Percentiles rank a stretch among this genome's conserved stretches.
Conservation (phyloP, 2,329 filamentous ascomycete species). For the Scortechinia acanthostroma region DNA sequence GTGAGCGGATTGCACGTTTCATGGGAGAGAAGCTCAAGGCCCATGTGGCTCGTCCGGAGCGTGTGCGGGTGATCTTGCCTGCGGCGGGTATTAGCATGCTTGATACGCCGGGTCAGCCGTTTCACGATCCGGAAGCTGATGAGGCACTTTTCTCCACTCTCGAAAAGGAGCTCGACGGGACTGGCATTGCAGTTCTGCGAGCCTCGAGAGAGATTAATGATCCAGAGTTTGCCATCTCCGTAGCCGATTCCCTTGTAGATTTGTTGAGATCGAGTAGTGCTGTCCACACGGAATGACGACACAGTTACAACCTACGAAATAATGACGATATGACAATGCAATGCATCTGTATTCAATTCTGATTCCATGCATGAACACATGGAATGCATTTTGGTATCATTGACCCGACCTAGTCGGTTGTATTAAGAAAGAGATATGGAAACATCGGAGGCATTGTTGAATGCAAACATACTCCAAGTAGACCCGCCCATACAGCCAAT, state of each 20-base stretch:
- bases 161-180: constrained; percentile 27
- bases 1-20: constrained; percentile 32
- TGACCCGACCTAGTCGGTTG: too few species aligned
- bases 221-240: constrained; percentile 28
- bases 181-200: constrained; percentile 28
- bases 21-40: constrained; percentile 35
- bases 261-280: too few species aligned
- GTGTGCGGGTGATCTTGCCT: constrained; percentile 40
- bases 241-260: constrained; percentile 22
- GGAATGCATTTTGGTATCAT: too few species aligned
- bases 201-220: constrained; percentile 36
- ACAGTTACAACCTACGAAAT: background rate
- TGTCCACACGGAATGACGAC: too few species aligned
- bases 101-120: constrained; percentile 31
- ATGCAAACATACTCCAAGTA: background rate
- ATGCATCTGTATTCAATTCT: too few species aligned
- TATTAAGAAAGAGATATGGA: background rate
- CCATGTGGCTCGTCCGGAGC: constrained; percentile 17
- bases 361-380: too few species aligned
- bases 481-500: background rate
- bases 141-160: constrained; percentile 36
- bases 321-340: too few species aligned
- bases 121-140: constrained; percentile 22
- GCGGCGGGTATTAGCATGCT: constrained; percentile 44
- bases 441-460: background rate